phyloP scores from a whole-genome alignment of 2,329 filamentous ascomycete species.

The Trichoderma hamatum region DNA sequence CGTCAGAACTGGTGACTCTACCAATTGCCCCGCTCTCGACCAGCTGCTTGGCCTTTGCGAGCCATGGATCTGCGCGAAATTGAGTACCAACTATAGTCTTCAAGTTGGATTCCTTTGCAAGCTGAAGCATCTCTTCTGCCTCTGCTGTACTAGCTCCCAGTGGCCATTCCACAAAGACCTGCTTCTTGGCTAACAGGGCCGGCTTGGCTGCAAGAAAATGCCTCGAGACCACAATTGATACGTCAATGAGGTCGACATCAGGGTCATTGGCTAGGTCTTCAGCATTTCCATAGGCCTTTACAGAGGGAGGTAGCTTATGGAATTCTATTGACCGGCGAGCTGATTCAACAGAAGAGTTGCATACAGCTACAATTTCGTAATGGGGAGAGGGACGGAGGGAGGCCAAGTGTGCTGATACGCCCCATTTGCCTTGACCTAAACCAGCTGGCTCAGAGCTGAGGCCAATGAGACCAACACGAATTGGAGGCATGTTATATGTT shows the following conservation, averaged over 20 bases:
- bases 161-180: conserved; percentile 59
- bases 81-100: conserved; percentile 52
- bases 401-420: conserved; percentile 55
- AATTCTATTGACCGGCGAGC: conserved; percentile 46
- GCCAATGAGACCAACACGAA: conserved; percentile 32
- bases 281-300: conserved; percentile 51
- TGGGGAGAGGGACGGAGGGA: conserved; percentile 42
- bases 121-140: conserved; percentile 43
- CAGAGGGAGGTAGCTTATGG: conserved; percentile 44
- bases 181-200: conserved; percentile 51
- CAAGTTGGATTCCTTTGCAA: conserved; percentile 39
- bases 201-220: conserved; percentile 40
- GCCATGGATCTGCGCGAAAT: conserved; percentile 47
- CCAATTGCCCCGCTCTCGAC: conserved; percentile 27
- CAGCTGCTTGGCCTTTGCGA: conserved; percentile 27
- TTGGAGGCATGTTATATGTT: conserved; percentile 30
- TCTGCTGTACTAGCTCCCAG: conserved; percentile 46
- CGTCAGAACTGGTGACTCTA: conserved; percentile 14
- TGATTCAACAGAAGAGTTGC: conserved; percentile 50
- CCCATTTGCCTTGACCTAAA: conserved; percentile 43
- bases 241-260: conserved; percentile 56
- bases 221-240: conserved; percentile 52
- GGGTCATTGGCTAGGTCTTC: conserved; percentile 49
- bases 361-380: conserved; percentile 53
- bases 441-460: conserved; percentile 7